Evolutionary conservation across 1,284 basidiomycete genomes (phyloP).

Genomic region (Boletellus deceptivus): DNA sequence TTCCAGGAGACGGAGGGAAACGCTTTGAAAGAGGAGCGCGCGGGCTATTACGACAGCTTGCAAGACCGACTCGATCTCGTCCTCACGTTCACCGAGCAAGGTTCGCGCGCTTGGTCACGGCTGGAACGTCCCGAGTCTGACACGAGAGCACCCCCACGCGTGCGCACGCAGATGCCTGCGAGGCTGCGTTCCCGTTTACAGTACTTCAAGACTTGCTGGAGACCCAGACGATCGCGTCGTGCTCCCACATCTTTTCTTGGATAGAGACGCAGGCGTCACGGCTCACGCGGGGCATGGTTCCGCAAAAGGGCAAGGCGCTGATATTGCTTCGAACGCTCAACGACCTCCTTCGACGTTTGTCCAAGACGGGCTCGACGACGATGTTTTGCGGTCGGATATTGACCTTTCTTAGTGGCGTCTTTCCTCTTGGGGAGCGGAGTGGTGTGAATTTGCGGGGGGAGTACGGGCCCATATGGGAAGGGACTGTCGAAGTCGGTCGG

Average conservation of each 20-base stretch:
- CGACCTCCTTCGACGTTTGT: conserved; percentile 80
- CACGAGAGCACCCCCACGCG: neutral
- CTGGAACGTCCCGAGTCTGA: conserved; percentile 14
- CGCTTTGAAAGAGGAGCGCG: conserved; percentile 46
- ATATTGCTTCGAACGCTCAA: conserved; percentile 82
- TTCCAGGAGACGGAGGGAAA: conserved; percentile 60
- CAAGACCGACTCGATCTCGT: conserved; percentile 65
- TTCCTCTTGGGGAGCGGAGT: conserved; percentile 84
- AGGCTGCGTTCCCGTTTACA: conserved; percentile 54
- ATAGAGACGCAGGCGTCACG: conserved; percentile 67
- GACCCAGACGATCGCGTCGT: conserved; percentile 76
- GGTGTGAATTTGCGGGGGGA: conserved; percentile 89
- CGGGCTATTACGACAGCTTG: conserved; percentile 60
- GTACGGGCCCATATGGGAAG: conserved; percentile 78
- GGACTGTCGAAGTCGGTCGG: conserved; percentile 43
- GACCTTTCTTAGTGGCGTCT: conserved; percentile 81
- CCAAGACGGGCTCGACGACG: conserved; percentile 79
- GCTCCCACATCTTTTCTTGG: conserved; percentile 82
- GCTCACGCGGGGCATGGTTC: conserved; percentile 73
- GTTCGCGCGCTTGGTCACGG: conserved; percentile 43
- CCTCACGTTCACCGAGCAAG: conserved; percentile 70
- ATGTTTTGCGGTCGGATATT: conserved; percentile 87
- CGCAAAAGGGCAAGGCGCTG: conserved; percentile 84
- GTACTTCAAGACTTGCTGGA: conserved; percentile 77
- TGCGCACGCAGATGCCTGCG: conserved; percentile 46